Conservation (phyloP, 2,329 filamentous ascomycete species). For the Bipolaris oryzae region DNA sequence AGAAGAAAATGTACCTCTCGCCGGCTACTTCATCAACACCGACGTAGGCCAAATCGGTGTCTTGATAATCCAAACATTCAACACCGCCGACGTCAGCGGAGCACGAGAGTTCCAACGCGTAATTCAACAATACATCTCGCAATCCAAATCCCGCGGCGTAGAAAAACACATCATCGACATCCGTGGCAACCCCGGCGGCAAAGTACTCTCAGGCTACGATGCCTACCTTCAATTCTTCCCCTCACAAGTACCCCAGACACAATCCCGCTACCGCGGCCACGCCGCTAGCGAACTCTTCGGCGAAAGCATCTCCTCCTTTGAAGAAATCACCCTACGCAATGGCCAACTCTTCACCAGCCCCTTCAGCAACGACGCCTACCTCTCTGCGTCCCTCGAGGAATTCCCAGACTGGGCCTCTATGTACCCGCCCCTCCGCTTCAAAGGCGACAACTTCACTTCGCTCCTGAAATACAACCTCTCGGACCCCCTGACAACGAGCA, state of each 20-base stretch:
- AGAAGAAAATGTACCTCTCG: conserved; percentile 42
- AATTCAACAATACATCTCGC: conserved; percentile 54
- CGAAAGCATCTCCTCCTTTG: conserved; percentile 26
- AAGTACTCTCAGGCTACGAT: conserved; percentile 49
- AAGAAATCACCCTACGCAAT: conserved; percentile 19
- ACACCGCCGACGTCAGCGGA: conserved; percentile 27
- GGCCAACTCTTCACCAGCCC: conserved; percentile 38
- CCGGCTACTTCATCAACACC: conserved; percentile 55
- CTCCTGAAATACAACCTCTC: conserved; percentile 50
- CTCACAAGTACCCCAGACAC: conserved; percentile 49
- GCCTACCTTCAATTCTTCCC: conserved; percentile 63
- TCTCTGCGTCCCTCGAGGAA: conserved; percentile 29
- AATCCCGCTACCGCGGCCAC: conserved; percentile 55
- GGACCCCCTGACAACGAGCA: conserved; percentile 42
- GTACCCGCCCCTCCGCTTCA: conserved; percentile 42
- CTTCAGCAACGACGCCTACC: conserved; percentile 45
- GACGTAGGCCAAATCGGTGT: conserved; percentile 54
- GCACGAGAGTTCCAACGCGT: conserved; percentile 46
- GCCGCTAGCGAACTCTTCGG: conserved; percentile 40
- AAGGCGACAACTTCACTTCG: conserved; percentile 48
- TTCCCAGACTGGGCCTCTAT: conserved; percentile 48
- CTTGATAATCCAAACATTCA: conserved; percentile 53
- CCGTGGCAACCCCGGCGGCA: conserved; percentile 65
- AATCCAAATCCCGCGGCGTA: conserved; percentile 57
- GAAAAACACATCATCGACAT: conserved; percentile 69